These are phyloP conservation scores for Xylariaceae sp. DNA, from an alignment of 2,329 filamentous ascomycete species.

Conservation along the genomic window DNA sequence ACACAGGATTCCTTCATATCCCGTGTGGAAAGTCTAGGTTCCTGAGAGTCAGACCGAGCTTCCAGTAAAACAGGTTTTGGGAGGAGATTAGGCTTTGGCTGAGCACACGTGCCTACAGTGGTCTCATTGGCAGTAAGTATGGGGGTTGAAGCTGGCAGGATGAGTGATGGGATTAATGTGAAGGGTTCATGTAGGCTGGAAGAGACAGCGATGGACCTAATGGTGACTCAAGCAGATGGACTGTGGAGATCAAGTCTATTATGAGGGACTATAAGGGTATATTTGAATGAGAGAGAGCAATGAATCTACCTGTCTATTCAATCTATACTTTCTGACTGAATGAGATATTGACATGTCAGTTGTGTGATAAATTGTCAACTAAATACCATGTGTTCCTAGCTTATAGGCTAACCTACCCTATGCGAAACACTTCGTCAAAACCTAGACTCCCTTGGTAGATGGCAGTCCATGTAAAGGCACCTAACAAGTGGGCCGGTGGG, in stretches of 20 bases:
- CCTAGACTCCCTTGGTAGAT: too few species aligned
- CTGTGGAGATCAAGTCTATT: neutral
- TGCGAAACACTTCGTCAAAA: too few species aligned
- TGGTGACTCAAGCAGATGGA: neutral
- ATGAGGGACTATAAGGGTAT: neutral
- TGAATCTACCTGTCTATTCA: neutral
- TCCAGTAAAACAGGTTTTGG: neutral
- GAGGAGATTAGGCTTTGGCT: constrained; percentile 10
- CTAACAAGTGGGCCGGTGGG: too few species aligned
- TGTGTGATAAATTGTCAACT: neutral
- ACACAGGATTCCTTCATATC: neutral
- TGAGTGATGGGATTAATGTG: constrained; percentile 18
- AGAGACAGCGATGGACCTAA: neutral
- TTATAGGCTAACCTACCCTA: too few species aligned
- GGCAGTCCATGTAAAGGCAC: too few species aligned
- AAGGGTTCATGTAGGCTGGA: neutral
- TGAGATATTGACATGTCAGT: neutral
- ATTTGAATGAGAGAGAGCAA: neutral
- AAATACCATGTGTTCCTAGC: too few species aligned
- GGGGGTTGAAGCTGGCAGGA: neutral
- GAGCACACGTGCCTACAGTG: constrained; percentile 22
- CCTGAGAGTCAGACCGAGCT: too few species aligned
- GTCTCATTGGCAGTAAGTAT: neutral
- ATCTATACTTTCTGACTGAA: too few species aligned
- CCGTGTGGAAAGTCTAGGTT: neutral